Evolutionary conservation across 371 early-diverging fungal genomes (phyloP).

Genomic region (Apophysomyces elegans): DNA sequence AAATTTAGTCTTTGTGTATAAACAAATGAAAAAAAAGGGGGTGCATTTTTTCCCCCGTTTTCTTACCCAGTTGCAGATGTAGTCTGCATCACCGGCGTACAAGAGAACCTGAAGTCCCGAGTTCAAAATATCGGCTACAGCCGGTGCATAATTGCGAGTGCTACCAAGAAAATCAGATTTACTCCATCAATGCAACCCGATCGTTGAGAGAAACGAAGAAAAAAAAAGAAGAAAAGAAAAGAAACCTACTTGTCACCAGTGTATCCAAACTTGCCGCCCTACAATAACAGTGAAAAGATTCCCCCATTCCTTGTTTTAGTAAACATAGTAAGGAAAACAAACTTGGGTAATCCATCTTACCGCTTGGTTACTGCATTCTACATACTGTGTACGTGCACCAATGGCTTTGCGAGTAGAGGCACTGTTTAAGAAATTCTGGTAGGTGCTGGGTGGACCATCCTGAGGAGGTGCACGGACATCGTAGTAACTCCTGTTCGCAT

Average conservation of each 20-base stretch:
- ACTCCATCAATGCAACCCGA: background rate
- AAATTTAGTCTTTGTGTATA: too few relatives aligned
- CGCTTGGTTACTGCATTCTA: constrained; percentile 10
- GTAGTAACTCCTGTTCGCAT: constrained; percentile 21
- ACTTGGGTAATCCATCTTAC: background rate
- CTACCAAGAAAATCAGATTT: constrained; percentile 11
- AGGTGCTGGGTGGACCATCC: constrained; percentile 15
- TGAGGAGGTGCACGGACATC: constrained; percentile 23
- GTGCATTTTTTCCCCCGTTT: background rate
- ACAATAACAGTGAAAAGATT: background rate
- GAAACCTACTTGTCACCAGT: constrained; percentile 13
- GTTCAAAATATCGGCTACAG: constrained; percentile 59
- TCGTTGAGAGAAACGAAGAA: background rate
- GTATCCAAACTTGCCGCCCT: background rate
- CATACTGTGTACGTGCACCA: constrained; percentile 16
- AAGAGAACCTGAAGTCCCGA: constrained; percentile 79
- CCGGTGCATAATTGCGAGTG: constrained; percentile 46
- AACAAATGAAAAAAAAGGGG: too few relatives aligned
- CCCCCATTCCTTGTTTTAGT: too few relatives aligned
- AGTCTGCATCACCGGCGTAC: constrained; percentile 84
- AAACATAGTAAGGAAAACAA: background rate
- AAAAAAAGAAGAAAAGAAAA: too few relatives aligned
- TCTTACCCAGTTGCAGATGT: constrained; percentile 77
- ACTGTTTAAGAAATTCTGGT: constrained; percentile 16
- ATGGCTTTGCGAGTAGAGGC: constrained; percentile 12